Evolutionary conservation across 202 grass and related monocot genomes (phyloP).

Genomic region (Elaeis oleifera): DNA sequence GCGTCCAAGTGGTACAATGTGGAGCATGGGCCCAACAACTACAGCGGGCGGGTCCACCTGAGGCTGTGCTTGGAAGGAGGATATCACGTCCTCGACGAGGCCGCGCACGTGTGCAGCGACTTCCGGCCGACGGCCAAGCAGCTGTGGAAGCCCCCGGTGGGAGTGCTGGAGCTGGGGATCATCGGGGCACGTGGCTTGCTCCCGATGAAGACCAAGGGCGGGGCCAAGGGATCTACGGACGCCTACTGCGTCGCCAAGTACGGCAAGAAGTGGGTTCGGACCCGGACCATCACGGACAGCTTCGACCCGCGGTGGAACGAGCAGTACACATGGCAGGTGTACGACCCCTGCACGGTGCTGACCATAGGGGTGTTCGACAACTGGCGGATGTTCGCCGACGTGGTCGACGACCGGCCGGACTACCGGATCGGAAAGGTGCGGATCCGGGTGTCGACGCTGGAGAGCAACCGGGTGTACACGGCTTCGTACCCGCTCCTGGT

Average conservation of each 20-base stretch:
- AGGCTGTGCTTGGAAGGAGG: slow-evolving; percentile 73
- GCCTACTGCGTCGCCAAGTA: slow-evolving; percentile 97
- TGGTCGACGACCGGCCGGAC: slow-evolving; percentile 56
- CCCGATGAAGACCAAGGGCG: slow-evolving; percentile 73
- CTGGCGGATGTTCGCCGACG: slow-evolving; percentile 72
- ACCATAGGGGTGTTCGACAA: slow-evolving; percentile 92
- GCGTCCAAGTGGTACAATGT: slow-evolving; percentile 65
- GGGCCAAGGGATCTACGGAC: slow-evolving; percentile 77
- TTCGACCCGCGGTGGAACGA: slow-evolving; percentile 91
- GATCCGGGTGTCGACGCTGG: slow-evolving; percentile 76
- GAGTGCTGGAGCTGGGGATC: slow-evolving; percentile 81
- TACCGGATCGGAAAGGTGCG: slow-evolving; percentile 90
- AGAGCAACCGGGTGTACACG: slow-evolving; percentile 72
- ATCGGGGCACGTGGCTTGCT: slow-evolving; percentile 59
- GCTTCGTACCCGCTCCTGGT: slow-evolving; percentile 70
- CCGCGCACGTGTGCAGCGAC: slow-evolving; percentile 96
- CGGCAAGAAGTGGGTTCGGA: slow-evolving; percentile 94
- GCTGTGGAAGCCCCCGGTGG: slow-evolving; percentile 77
- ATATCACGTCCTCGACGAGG: slow-evolving; percentile 92
- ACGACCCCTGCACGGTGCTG: slow-evolving; percentile 90
- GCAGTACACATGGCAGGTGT: slow-evolving; percentile 98
- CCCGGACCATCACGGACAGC: slow-evolving; percentile 69
- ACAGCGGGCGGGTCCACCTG: slow-evolving; percentile 75
- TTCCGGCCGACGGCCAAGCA: slow-evolving; percentile 90
- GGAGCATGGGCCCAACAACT: slow-evolving; percentile 25